These are phyloP conservation scores for Hysterium pulicare DNA, from an alignment of 2,329 filamentous ascomycete species.

Conservation along the genomic window DNA sequence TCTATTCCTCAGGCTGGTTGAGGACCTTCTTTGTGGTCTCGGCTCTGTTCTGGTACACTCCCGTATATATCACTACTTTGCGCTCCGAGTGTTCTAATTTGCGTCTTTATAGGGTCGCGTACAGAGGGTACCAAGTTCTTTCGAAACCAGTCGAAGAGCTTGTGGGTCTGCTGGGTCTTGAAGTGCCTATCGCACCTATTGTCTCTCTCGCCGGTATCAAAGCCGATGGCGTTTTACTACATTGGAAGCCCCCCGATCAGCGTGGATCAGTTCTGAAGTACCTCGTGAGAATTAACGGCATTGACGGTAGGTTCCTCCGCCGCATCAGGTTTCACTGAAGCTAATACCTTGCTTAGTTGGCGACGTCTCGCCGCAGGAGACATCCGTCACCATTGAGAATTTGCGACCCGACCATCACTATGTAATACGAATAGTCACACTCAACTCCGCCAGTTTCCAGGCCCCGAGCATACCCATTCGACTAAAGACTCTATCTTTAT, in stretches of 20 bases:
- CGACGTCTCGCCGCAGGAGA: constrained; percentile 76
- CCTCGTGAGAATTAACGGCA: constrained; percentile 88
- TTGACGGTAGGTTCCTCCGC: constrained; percentile 64
- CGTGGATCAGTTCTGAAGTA: constrained; percentile 75
- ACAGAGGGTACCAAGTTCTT: constrained; percentile 82
- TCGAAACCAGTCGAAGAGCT: constrained; percentile 88
- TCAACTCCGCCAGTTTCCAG: constrained; percentile 89
- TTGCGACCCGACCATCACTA: constrained; percentile 86
- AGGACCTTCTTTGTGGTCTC: constrained; percentile 32
- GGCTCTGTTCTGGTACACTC: constrained; percentile 33
- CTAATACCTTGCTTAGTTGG: constrained; percentile 58
- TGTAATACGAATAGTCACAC: constrained; percentile 87
- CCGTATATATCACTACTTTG: not conserved
- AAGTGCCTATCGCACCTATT: constrained; percentile 85
- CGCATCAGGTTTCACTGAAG: constrained; percentile 7
- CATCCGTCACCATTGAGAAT: constrained; percentile 86
- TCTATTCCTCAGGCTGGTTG: constrained; percentile 34
- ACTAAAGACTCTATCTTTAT: constrained; percentile 62
- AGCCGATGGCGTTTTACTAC: constrained; percentile 80
- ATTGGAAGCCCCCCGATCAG: constrained; percentile 76
- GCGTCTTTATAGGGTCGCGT: constrained; percentile 62
- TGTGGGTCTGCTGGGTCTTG: constrained; percentile 85
- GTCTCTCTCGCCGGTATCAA: constrained; percentile 89
- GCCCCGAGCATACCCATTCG: constrained; percentile 83
- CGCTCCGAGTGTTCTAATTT: not conserved